Percentiles rank a stretch among this genome's conserved stretches.
These are phyloP conservation scores for Tylopilus subfusipes DNA, from an alignment of 768 basidiomycete genomes.

Conservation along the genomic window DNA sequence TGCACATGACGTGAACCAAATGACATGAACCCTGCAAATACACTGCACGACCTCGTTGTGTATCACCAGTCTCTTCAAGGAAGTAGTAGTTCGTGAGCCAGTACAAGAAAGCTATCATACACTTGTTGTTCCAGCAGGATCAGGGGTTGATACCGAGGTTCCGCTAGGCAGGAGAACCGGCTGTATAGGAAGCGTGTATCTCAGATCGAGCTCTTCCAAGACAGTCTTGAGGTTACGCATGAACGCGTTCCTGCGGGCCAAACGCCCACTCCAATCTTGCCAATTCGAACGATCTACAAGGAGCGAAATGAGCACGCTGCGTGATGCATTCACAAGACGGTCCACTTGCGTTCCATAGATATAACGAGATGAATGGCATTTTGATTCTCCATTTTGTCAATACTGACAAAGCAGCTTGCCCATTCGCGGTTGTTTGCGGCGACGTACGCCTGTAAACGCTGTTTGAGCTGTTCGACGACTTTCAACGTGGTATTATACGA, in stretches of 20 bases:
- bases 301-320: neutral
- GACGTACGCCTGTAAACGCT: conserved; percentile 58
- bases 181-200: conserved; percentile 69
- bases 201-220: conserved; percentile 71
- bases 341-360: conserved; percentile 64
- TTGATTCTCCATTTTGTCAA: conserved; percentile 78
- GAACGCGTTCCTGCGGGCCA: conserved; percentile 69
- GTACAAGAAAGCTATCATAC: neutral
- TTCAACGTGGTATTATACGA: conserved; percentile 71
- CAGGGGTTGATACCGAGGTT: neutral
- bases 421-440: conserved; percentile 67
- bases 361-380: conserved; percentile 66
- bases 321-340: neutral
- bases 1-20: neutral
- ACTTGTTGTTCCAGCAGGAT: neutral
- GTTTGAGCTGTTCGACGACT: conserved; percentile 60
- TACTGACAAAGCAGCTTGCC: conserved; percentile 60
- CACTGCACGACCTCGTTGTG: neutral
- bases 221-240: conserved; percentile 71
- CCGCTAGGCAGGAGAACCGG: conserved; percentile 53
- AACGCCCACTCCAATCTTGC: conserved; percentile 85
- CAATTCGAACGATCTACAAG: conserved; percentile 68
- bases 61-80: neutral
- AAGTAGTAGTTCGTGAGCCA: neutral
- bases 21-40: neutral